Evolutionary conservation across 2,329 filamentous ascomycete species (phyloP), one percentile per base, ranked within the genome.

Genomic region (Hymenotorrendiella dingleyae): DNA sequence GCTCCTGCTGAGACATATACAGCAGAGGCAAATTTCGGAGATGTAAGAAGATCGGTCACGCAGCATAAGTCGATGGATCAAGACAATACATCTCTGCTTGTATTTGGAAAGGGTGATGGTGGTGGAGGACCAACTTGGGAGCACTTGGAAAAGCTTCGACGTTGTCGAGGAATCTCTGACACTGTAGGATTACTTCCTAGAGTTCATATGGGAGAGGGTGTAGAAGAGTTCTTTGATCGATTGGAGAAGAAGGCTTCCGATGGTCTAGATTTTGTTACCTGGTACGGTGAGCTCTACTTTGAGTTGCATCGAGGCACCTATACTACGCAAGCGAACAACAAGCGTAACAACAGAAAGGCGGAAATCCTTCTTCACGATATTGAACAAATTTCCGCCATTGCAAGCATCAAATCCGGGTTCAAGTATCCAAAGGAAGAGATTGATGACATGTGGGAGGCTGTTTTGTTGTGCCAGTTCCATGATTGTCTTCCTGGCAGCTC

Each of bases 201-300:
- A 52, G 78, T 96, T 43, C 88, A 93, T 60, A 81, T 97, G 72
- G 91, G 90, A 28, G 77, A 81, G 41, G 90, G 86, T 1, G 93
- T 96, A 12, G 91, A 98, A 47, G 87, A 95, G 56, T 97, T 97
- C 71, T 97, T 96, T 60, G 85, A 85, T 54, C 76, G 77, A 39
- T 71, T 98, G 3, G 84, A 95, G 63, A 78, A 84, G 65, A 94
- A 90, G 67, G 80, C 80, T 21, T 64, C 54, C 11, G 54, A 61
- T 14, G 63, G 63, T 27, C 78, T 79, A 3, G 74, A 87, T 14
- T 83, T 96, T 41, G 86, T 89, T 19, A 97, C 93, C 1, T 98
- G 93, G 93, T 95, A 95, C 62, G 93, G 93, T 30, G 93, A 98
- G 67, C 75, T 98, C 7, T 98, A 98, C 68, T 95, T 98, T 63